Conservation (phyloP, 2,329 filamentous ascomycete genomes). For the Fusarium domesticum region DNA sequence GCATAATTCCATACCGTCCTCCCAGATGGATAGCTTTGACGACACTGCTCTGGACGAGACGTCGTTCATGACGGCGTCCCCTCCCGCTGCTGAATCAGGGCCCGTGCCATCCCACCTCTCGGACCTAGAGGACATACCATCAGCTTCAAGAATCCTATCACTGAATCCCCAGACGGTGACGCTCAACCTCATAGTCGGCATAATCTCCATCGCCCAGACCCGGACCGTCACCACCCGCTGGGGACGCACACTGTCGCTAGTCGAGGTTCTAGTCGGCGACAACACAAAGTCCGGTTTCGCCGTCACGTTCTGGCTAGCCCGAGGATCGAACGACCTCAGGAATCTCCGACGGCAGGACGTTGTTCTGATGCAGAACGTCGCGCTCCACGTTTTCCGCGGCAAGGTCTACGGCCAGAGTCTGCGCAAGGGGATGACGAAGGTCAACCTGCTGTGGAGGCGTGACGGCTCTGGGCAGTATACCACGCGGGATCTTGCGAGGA, state of each 20-base stretch:
- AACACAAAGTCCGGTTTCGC: conserved; percentile 78
- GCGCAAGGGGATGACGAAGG: conserved; percentile 64
- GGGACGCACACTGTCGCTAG: conserved; percentile 59
- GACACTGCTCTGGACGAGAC: conserved; percentile 27
- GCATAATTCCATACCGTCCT: conserved; percentile 64
- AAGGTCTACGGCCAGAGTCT: conserved; percentile 84
- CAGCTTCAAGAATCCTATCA: conserved; percentile 59
- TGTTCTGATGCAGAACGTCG: conserved; percentile 75
- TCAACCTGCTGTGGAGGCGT: conserved; percentile 62
- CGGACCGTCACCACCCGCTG: conserved; percentile 66
- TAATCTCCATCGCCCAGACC: conserved; percentile 68
- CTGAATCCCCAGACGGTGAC: conserved; percentile 79
- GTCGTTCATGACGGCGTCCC: conserved; percentile 40
- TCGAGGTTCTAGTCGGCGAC: conserved; percentile 80
- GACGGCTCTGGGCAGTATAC: conserved; percentile 55
- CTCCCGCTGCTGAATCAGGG: conserved; percentile 21
- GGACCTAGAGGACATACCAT: conserved; percentile 68
- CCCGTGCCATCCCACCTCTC: conserved; percentile 36
- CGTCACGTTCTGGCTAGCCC: conserved; percentile 77
- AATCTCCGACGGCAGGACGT: conserved; percentile 69
- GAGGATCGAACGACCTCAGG: conserved; percentile 32
- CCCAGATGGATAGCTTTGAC: conserved; percentile 47
- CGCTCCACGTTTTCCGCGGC: conserved; percentile 69
- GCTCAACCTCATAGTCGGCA: conserved; percentile 74
- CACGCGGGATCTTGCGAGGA: conserved; percentile 43